Evolutionary conservation across 2,329 filamentous ascomycete genomes (phyloP).

Genomic region (Hypoxylon sp.): DNA sequence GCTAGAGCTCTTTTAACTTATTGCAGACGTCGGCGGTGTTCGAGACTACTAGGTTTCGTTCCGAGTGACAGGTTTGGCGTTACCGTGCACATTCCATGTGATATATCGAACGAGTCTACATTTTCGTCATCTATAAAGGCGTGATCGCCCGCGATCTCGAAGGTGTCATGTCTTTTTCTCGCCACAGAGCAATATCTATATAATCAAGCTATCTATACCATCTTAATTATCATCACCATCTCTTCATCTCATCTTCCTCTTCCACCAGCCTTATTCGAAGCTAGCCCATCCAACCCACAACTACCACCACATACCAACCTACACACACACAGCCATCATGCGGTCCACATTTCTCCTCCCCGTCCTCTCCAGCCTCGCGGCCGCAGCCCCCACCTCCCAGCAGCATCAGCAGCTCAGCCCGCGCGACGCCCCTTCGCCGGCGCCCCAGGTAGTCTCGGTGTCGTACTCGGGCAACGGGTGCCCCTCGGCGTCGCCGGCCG

Average conservation of each 20-base stretch:
- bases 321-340: constrained; percentile 32
- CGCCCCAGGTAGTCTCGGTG: constrained; percentile 51
- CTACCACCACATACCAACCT: constrained; percentile 4
- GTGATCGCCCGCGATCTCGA: constrained; percentile 19
- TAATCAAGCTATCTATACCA: constrained; percentile 20
- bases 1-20: constrained; percentile 18
- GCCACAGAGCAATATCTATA: constrained; percentile 13
- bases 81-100: constrained; percentile 17
- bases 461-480: constrained; percentile 55
- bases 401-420: constrained; percentile 28
- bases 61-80: background rate
- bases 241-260: background rate
- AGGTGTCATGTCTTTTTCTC: constrained; percentile 8
- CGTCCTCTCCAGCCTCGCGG: constrained; percentile 36
- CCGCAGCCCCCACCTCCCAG: constrained; percentile 37
- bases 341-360: constrained; percentile 38
- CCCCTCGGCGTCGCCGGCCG: constrained; percentile 49
- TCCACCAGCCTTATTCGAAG: background rate
- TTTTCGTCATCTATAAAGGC: constrained; percentile 34
- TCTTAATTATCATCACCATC: constrained; percentile 7
- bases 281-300: background rate
- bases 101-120: constrained; percentile 22
- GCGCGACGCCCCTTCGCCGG: constrained; percentile 43
- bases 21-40: constrained; percentile 24
- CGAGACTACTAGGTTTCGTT: constrained; percentile 31